A percentile compares a stretch with the other conserved stretches of the same genome.
phyloP scores from a whole-genome alignment of 768 basidiomycete genomes.

The Boletus rufocinnamomeus region DNA sequence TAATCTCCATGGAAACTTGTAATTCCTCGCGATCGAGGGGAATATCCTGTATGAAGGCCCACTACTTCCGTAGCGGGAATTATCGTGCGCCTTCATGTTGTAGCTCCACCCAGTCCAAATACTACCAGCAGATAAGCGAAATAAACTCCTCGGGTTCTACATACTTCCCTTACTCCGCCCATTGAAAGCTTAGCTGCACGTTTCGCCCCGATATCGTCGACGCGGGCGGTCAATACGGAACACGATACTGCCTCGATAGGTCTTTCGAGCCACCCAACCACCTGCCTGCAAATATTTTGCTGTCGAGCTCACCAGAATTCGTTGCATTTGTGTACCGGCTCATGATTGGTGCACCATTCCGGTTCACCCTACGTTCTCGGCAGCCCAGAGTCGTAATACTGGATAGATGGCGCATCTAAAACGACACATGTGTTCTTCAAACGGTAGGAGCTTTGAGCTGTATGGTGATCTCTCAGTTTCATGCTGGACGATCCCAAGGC shows the following conservation, averaged over 20 bases:
- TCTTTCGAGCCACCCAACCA: neutral
- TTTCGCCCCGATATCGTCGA: neutral
- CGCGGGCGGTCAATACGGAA: neutral
- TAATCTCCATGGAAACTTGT: neutral
- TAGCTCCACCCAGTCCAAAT: neutral
- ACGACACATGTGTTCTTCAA: neutral
- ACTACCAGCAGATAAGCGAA: neutral
- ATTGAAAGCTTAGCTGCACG: neutral
- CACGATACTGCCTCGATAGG: neutral
- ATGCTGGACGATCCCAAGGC: neutral
- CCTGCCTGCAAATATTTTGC: neutral
- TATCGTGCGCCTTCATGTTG: neutral
- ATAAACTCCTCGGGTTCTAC: conserved; percentile 1
- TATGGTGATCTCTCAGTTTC: neutral
- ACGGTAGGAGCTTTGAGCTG: neutral
- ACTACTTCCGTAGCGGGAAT: neutral
- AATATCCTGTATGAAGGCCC: neutral
- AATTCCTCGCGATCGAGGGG: neutral
- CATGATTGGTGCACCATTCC: neutral
- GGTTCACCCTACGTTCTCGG: neutral
- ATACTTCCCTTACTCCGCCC: neutral
- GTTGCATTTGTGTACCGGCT: neutral
- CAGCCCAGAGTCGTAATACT: neutral
- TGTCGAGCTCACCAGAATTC: neutral
- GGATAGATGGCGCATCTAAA: neutral